phyloP scores from a whole-genome alignment of 2,329 filamentous ascomycete species.

The Trichoderma arundinaceum region DNA sequence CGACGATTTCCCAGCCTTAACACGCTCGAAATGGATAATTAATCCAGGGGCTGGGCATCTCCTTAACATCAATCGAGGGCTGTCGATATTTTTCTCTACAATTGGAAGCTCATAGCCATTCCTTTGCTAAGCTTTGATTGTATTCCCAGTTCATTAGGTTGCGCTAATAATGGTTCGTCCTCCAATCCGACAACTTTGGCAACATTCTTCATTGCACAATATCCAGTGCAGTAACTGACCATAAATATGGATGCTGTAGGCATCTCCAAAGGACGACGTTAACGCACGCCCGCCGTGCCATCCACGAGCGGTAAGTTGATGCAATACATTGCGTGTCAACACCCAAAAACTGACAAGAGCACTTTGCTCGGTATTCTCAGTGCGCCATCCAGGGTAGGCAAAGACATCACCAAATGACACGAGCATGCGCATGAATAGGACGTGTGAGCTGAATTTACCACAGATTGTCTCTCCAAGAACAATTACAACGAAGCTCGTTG shows the following conservation, averaged over 20 bases:
- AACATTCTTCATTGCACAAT: neutral
- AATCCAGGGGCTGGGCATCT: neutral
- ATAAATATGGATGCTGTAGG: constrained; percentile 18
- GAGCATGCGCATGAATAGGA: neutral
- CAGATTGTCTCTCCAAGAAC: constrained; percentile 84
- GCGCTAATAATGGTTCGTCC: constrained; percentile 16
- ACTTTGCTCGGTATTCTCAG: constrained; percentile 48
- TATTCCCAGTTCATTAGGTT: neutral
- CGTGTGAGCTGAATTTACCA: constrained; percentile 2
- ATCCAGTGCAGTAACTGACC: neutral
- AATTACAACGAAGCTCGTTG: constrained; percentile 87
- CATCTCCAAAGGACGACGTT: constrained; percentile 68
- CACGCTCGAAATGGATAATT: neutral
- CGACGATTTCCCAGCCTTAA: neutral
- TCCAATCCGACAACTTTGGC: neutral
- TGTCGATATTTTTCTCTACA: neutral
- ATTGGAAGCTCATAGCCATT: neutral
- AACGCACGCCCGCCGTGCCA: constrained; percentile 81
- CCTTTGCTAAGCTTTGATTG: neutral
- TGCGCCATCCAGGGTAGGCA: constrained; percentile 85
- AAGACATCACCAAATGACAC: neutral
- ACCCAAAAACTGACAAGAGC: neutral
- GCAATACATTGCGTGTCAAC: neutral
- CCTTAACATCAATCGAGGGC: neutral
- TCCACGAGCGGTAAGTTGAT: constrained; percentile 71